Evolutionary conservation across 257 asterid genomes (phyloP).

Genomic region (Coffea canephora): DNA sequence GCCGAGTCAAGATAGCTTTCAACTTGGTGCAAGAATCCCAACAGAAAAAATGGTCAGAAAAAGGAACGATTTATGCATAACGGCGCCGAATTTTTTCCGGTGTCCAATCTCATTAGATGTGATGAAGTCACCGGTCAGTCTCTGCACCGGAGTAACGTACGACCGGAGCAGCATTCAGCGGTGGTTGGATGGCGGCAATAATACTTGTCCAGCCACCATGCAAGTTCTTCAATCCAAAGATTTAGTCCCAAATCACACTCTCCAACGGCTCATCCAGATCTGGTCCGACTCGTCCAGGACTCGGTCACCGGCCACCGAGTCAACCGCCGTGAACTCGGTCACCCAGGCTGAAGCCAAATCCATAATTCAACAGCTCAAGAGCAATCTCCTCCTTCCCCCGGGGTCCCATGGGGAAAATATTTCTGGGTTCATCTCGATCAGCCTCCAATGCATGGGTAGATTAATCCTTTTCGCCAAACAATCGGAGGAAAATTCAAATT

Average conservation of each 20-base stretch:
- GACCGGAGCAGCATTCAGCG: conserved; percentile 76
- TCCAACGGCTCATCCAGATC: conserved; percentile 66
- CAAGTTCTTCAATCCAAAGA: conserved; percentile 58
- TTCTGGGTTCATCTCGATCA: background rate
- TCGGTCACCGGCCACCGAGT: conserved; percentile 13
- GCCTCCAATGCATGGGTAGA: conserved; percentile 21
- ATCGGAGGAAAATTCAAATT: conserved; percentile 36
- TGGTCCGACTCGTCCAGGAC: conserved; percentile 57
- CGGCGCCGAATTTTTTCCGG: conserved; percentile 64
- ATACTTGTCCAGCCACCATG: conserved; percentile 97
- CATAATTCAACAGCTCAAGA: conserved; percentile 41
- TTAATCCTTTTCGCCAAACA: conserved; percentile 43
- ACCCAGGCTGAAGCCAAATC: conserved; percentile 30
- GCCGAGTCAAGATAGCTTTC: background rate
- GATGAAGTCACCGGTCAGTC: conserved; percentile 83
- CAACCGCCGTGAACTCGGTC: conserved; percentile 24
- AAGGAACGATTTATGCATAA: conserved; percentile 44
- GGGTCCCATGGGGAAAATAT: background rate
- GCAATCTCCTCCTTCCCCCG: conserved; percentile 17
- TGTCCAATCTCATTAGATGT: conserved; percentile 84
- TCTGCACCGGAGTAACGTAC: conserved; percentile 86
- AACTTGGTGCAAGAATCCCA: background rate
- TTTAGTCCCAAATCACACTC: conserved; percentile 71
- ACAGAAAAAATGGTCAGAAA: conserved; percentile 33
- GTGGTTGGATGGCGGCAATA: conserved; percentile 84